Evolutionary conservation across 1,284 basidiomycete genomes (phyloP), one percentile per base, ranked within the genome.

Genomic region (Rhodotorula sp.): DNA sequence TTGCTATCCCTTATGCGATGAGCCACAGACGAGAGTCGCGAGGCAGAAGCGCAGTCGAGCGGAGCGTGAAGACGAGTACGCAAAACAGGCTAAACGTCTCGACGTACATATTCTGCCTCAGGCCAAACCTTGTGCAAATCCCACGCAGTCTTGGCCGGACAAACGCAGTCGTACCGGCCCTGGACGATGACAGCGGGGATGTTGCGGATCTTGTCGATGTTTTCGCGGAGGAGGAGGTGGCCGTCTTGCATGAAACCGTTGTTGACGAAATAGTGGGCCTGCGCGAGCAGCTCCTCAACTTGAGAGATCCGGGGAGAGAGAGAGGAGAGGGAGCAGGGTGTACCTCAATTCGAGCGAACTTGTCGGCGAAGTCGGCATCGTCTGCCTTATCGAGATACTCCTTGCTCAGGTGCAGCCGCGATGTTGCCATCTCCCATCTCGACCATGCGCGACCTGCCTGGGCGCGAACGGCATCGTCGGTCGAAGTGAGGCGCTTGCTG

Each of bases 391-490:
- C 86, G 58, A 94, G 81, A 71, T 88, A 84, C 7, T 82, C 85
- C 4, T 87, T 86, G 76, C 91, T 89, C 34, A 91, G 85, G 67
- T 84, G 82, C 46, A 94, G 81, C 78, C 86, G 88, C 11, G 87
- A 88, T 7, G 92, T 94, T 46, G 84, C 83, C 89, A 93, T 92
- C 89, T 94, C 92, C 91, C 91, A 94, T 76, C 88, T 89, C 6
- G 88, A 58, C 92, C 92, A 95, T 2, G 91, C 88, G 76, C 86
- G 89, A 0, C 93, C 93, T 2, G 94, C 93, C 22, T 77, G 82
- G 52, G 89, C 79, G 40, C 89, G 83, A 1, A 83, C 86, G 69
- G 86, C 83, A 40, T 89, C 86, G 76, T 94, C 89, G 2, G 84
- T 82, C 0, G 89, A 87, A 71, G 89, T 91, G 63, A 97, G 85